phyloP scores from a whole-genome alignment of 257 asterid species.

The Gentiana macrophylla region DNA sequence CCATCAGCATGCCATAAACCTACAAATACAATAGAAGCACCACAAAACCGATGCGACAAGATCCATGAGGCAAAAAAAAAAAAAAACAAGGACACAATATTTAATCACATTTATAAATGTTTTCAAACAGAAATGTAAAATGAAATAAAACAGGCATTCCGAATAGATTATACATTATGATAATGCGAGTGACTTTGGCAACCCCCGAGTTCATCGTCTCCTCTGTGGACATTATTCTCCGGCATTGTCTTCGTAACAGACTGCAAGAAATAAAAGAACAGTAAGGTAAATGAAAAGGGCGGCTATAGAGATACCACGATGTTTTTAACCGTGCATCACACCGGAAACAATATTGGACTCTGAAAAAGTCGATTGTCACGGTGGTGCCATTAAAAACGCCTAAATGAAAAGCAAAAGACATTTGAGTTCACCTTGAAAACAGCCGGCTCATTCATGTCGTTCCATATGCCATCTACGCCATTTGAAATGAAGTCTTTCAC shows the following conservation, averaged over 20 bases:
- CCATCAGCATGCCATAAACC: constrained; percentile 99
- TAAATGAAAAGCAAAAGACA: constrained; percentile 5
- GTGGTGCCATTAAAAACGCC: no score
- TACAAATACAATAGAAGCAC: constrained; percentile 10
- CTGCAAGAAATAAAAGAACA: constrained; percentile 29
- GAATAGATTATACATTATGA: constrained; percentile 57
- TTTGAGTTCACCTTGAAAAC: constrained; percentile 68
- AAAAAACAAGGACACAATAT: not conserved
- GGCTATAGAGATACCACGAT: no score
- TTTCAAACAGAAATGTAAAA: not conserved
- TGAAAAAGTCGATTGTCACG: no score
- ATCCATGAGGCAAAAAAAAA: not conserved
- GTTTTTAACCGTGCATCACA: no score
- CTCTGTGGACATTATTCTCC: constrained; percentile 79
- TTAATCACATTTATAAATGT: not conserved
- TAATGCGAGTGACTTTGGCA: constrained; percentile 68
- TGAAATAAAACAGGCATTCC: constrained; percentile 5
- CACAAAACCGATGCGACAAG: not conserved
- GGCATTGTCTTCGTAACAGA: constrained; percentile 96
- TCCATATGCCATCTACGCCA: constrained; percentile 99
- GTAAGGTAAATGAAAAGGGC: no score
- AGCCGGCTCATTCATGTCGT: constrained; percentile 98
- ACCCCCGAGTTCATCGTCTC: constrained; percentile 88
- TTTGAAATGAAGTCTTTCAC: constrained; percentile 63
- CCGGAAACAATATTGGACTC: no score